These are phyloP conservation scores for Pseudoturritis turrita DNA, from an alignment of 345 rosid species.

Conservation along the genomic window DNA sequence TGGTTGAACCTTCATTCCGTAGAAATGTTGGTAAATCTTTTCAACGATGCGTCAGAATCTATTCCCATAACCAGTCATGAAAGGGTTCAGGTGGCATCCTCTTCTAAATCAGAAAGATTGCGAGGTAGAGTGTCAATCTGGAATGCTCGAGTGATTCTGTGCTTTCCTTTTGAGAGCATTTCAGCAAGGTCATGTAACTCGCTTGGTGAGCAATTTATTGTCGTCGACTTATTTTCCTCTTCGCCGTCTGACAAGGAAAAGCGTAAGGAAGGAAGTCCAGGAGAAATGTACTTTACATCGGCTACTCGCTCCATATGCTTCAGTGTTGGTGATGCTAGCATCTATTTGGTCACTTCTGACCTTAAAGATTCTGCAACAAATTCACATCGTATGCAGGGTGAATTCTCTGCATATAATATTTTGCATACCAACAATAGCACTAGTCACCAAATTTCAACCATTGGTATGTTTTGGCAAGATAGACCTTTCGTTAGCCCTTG, in stretches of 20 bases:
- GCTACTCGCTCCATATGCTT: constrained; percentile 48
- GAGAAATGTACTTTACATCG: constrained; percentile 38
- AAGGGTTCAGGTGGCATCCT: constrained; percentile 25
- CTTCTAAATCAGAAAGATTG: constrained; percentile 45
- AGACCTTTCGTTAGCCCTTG: constrained; percentile 53
- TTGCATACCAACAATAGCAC: constrained; percentile 44
- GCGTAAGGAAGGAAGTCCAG: constrained; percentile 32
- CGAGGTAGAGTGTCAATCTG: constrained; percentile 52
- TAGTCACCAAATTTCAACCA: constrained; percentile 42
- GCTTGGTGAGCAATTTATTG: constrained; percentile 62
- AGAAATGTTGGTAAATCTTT: constrained; percentile 48
- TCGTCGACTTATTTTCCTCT: constrained; percentile 56
- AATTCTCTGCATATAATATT: constrained; percentile 48
- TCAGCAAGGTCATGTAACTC: constrained; percentile 34
- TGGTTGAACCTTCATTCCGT: constrained; percentile 70
- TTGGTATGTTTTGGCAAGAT: constrained; percentile 83
- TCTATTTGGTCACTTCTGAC: constrained; percentile 55
- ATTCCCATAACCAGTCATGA: constrained; percentile 27
- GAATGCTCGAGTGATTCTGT: constrained; percentile 64
- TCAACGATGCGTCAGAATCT: constrained; percentile 46
- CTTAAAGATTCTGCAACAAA: constrained; percentile 32
- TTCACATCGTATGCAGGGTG: constrained; percentile 27
- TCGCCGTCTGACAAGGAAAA: constrained; percentile 31
- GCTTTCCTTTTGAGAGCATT: constrained; percentile 56
- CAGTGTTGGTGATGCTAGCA: constrained; percentile 47